A percentile compares a stretch with the other conserved stretches of the same genome.
Conservation (phyloP, 495 filamentous ascomycete species). For the Xanthoparmelia taractica region DNA sequence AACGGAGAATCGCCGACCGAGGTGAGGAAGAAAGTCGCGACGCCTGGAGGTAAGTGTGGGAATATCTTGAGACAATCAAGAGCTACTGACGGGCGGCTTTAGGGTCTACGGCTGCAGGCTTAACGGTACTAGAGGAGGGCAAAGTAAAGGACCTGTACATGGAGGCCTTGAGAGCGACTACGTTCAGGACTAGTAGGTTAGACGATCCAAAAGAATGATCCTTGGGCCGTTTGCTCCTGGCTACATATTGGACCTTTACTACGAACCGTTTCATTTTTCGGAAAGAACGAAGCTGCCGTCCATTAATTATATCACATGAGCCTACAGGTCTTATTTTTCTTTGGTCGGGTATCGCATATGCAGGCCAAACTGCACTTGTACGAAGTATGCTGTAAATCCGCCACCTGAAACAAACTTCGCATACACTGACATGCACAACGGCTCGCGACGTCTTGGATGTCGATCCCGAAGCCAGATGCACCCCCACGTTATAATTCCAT, state of each 20-base stretch:
- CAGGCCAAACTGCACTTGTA: too few species aligned
- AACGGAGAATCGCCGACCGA: slow-evolving; percentile 18
- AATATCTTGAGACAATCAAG: background rate
- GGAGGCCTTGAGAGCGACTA: slow-evolving; percentile 6
- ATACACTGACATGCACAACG: too few species aligned
- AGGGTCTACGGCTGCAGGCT: slow-evolving; percentile 16
- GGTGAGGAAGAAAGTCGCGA: slow-evolving; percentile 23
- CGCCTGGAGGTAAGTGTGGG: slow-evolving; percentile 20
- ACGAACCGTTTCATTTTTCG: background rate
- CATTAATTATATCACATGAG: too few species aligned
- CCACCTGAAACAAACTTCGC: too few species aligned
- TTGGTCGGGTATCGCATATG: too few species aligned
- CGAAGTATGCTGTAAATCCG: too few species aligned
- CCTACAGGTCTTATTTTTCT: too few species aligned
- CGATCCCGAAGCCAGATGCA: too few species aligned
- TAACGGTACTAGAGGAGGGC: slow-evolving; percentile 22
- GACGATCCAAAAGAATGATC: background rate
- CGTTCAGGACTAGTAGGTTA: background rate
- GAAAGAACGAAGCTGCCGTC: background rate
- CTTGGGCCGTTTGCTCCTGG: background rate
- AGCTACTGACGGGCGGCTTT: background rate
- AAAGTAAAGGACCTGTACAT: slow-evolving; percentile 17
- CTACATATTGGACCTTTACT: too few species aligned
- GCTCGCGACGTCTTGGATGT: too few species aligned
- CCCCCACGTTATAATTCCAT: too few species aligned